Conservation (phyloP, 139 green algal species). For the Chlorella sp. region DNA sequence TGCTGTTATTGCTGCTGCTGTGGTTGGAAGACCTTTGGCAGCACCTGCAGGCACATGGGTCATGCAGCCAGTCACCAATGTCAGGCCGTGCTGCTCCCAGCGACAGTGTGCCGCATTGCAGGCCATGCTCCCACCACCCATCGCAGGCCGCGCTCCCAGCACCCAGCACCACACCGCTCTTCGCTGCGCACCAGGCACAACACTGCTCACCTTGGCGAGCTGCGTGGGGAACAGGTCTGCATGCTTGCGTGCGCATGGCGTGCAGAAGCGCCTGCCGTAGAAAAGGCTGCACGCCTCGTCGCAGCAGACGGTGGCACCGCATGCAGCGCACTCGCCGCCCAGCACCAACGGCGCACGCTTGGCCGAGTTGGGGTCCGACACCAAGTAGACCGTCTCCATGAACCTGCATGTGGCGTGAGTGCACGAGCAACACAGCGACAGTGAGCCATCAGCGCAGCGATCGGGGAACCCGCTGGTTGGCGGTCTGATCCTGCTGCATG, state of each 20-base stretch:
- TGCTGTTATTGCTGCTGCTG: too few species aligned
- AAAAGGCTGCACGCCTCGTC: neutral
- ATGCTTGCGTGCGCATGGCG: neutral
- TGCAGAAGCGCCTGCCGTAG: neutral
- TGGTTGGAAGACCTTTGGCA: too few species aligned
- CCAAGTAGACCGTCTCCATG: neutral
- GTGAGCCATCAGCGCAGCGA: neutral
- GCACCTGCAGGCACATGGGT: too few species aligned
- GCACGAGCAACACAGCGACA: neutral
- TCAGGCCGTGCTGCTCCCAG: too few species aligned
- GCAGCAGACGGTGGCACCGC: neutral
- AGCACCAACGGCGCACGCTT: neutral
- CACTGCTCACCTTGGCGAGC: neutral
- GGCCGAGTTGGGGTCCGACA: neutral
- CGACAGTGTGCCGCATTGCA: too few species aligned
- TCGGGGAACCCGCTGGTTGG: neutral
- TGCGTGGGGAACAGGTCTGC: neutral
- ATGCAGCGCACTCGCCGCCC: neutral
- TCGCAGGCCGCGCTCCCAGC: too few species aligned
- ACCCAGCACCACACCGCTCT: too few species aligned
- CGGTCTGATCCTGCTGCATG: neutral
- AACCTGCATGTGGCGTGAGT: neutral
- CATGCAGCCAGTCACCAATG: too few species aligned
- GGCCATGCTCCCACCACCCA: too few species aligned
- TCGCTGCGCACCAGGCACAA: too few species aligned